Evolutionary conservation across 768 basidiomycete genomes (phyloP), one percentile per base, ranked within the genome.

Genomic region (Mycena rosella): DNA sequence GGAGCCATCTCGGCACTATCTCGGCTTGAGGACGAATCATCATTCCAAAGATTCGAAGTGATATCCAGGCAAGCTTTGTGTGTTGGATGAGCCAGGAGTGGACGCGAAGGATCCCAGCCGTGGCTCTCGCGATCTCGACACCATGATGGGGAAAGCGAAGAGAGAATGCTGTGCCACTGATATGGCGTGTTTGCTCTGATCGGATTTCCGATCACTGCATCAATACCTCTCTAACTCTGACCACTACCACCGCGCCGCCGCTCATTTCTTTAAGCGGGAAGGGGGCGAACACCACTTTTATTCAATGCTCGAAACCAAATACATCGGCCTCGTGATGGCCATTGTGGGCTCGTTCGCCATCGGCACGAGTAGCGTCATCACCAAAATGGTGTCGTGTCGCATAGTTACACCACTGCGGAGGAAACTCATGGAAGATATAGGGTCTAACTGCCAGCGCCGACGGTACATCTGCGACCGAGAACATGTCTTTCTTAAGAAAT

Each of bases 321-420:
- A 62, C 60, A 60, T 67, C 36, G 66, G 66, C 26, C 52, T 67
- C 44, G 36, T 36, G 4, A 38, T 68, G 49, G 55, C 61, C 1
- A 48, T 63, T 1, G 49, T 42, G 14, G 57, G 60, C 2, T 52
- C 57, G 29, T 26, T 63, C 32, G 67, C 92, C 67, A 98, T 99
- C 72, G 97, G 97, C 52, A 93, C 92, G 44, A 97, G 95, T 79
- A 98, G 96, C 80, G 98, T 99, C 76, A 96, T 99, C 77, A 99
- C 96, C n/a, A 99, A 99, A 88, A 99, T 98, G 92, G 96, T 93
- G 22, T 36, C 13, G n/a, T 20, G n/a, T 57, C 36, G 52, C 56
- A 6, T 24, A 20, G 5, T 20, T 42, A 2, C 30, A 11, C 52
- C 36, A 56, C 71, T 81, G 56, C 32, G 32, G 32, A 34, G 32